Evolutionary conservation across 352 stramenopile genomes (phyloP).

Genomic region (Labyrinthula sp.): DNA sequence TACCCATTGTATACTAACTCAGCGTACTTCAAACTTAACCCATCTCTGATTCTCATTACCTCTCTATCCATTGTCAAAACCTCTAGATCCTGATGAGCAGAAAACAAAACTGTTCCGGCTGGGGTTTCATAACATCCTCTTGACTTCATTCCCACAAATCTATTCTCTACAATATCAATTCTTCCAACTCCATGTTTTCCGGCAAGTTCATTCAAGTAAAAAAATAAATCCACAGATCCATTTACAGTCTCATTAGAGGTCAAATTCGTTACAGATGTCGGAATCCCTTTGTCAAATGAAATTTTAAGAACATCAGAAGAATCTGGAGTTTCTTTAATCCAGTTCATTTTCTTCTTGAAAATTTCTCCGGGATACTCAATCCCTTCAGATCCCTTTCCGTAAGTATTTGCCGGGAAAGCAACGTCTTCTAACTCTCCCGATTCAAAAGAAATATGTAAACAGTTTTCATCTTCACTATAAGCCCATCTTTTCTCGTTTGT

Average conservation of each 20-base stretch:
- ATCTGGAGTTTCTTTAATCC: constrained; percentile 75
- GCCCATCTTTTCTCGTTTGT: constrained; percentile 65
- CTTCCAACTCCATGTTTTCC: constrained; percentile 84
- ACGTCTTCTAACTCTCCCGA: constrained; percentile 75
- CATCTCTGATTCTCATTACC: constrained; percentile 59
- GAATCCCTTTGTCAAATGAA: constrained; percentile 79
- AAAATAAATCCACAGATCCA: constrained; percentile 76
- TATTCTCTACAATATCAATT: constrained; percentile 98
- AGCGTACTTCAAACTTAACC: constrained; percentile 75
- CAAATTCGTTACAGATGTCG: constrained; percentile 70
- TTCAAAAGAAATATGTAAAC: constrained; percentile 96
- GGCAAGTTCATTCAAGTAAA: constrained; percentile 85
- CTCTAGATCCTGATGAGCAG: constrained; percentile 43
- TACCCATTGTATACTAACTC: constrained; percentile 96
- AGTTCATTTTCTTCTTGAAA: constrained; percentile 71
- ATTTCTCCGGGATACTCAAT: constrained; percentile 32
- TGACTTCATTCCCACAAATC: constrained; percentile 97
- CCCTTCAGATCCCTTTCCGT: too few species aligned
- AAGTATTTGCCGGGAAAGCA: constrained; percentile 15
- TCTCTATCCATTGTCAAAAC: constrained; percentile 77
- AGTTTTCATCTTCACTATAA: constrained; percentile 94
- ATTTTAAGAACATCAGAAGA: constrained; percentile 62
- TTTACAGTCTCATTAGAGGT: constrained; percentile 56
- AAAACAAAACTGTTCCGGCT: constrained; percentile 59
- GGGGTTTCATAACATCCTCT: constrained; percentile 95